Evolutionary conservation across 805 yeast genomes (phyloP).

Genomic region (Kuraishia cidri): DNA sequence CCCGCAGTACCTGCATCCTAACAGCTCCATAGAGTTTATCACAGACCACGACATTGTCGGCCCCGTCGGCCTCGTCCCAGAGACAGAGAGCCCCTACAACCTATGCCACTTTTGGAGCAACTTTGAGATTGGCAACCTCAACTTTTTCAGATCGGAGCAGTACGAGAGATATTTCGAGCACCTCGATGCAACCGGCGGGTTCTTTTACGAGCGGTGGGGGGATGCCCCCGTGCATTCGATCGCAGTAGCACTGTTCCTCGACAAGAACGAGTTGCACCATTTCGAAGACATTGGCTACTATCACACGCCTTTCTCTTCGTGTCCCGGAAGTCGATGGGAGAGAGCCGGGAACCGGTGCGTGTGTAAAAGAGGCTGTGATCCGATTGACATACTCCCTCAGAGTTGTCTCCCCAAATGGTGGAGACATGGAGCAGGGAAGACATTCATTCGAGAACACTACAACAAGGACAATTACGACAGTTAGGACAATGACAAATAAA

Average conservation of each 20-base stretch:
- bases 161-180: slow-evolving; percentile 54
- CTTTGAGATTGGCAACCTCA: slow-evolving; percentile 67
- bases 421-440: slow-evolving; percentile 58
- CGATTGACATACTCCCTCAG: slow-evolving; percentile 31
- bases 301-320: slow-evolving; percentile 62
- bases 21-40: slow-evolving; percentile 50
- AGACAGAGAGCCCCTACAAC: slow-evolving; percentile 52
- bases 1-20: slow-evolving; percentile 55
- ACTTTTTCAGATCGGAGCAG: slow-evolving; percentile 60
- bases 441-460: slow-evolving; percentile 36
- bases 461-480: slow-evolving; percentile 20
- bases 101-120: slow-evolving; percentile 86
- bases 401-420: slow-evolving; percentile 75
- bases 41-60: slow-evolving; percentile 42
- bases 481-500: too few species aligned
- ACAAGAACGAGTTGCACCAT: slow-evolving; percentile 56
- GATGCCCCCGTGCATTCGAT: slow-evolving; percentile 88
- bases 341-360: slow-evolving; percentile 52
- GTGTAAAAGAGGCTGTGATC: slow-evolving; percentile 34
- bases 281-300: slow-evolving; percentile 77
- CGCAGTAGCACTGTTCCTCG: slow-evolving; percentile 52
- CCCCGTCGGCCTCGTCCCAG: slow-evolving; percentile 32
- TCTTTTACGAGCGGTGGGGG: slow-evolving; percentile 89
- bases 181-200: slow-evolving; percentile 64
- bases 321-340: slow-evolving; percentile 43